Percentiles rank a stretch among this genome's conserved stretches.
Conservation (phyloP, 352 stramenopile species). For the Globisporangium takayamanum region DNA sequence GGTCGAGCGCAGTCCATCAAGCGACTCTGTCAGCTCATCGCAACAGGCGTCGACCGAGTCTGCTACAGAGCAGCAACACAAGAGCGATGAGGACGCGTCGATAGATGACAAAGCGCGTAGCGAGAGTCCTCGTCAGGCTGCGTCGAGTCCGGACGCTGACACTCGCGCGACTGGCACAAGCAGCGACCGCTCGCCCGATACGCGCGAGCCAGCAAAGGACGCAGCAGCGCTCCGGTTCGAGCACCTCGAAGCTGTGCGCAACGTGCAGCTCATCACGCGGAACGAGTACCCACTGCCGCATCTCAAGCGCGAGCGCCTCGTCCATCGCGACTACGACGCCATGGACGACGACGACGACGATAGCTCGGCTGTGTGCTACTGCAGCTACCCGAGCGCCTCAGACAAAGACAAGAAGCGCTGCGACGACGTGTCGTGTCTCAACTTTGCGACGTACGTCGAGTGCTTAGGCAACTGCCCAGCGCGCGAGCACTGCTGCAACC, state of each 20-base stretch:
- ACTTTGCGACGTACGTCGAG: conserved; percentile 85
- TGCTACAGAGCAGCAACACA: background rate
- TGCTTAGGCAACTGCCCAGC: conserved; percentile 46
- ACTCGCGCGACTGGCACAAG: too few species aligned
- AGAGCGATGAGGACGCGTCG: background rate
- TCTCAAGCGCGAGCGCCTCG: conserved; percentile 25
- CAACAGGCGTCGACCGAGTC: too few species aligned
- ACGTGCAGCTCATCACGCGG: conserved; percentile 48
- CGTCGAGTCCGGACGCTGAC: too few species aligned
- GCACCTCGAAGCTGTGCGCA: conserved; percentile 59
- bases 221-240: conserved; percentile 21
- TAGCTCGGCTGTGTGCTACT: conserved; percentile 53
- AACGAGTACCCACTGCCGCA: conserved; percentile 75
- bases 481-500: conserved; percentile 52
- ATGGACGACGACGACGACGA: conserved; percentile 33
- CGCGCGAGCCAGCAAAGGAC: background rate
- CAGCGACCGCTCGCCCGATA: too few species aligned
- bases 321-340: conserved; percentile 20
- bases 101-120: background rate
- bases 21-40: too few species aligned
- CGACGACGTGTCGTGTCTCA: conserved; percentile 84
- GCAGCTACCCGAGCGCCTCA: conserved; percentile 29
- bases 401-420: conserved; percentile 49
- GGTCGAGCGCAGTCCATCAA: too few species aligned
- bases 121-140: too few species aligned